Percentiles rank a stretch among this genome's conserved stretches.
These are phyloP conservation scores for Fusarium camptoceras DNA, from an alignment of 2,329 filamentous ascomycete species.

Conservation along the genomic window DNA sequence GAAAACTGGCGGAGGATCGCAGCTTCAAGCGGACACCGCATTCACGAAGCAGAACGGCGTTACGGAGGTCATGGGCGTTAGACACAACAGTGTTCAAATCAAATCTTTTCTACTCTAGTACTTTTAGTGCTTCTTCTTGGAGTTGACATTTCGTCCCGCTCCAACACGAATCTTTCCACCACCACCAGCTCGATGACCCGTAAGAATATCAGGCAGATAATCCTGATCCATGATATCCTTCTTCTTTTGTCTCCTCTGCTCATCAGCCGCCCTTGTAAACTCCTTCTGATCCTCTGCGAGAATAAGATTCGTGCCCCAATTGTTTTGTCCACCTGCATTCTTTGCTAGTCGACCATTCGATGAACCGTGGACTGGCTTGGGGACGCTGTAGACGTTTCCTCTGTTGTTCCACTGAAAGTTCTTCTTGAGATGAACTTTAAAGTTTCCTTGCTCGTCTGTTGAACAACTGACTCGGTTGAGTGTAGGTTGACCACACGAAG, in stretches of 20 bases:
- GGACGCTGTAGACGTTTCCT: slow-evolving; percentile 91
- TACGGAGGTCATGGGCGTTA: slow-evolving; percentile 39
- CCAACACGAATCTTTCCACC: slow-evolving; percentile 82
- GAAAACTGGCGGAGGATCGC: neutral
- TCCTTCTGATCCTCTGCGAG: slow-evolving; percentile 97
- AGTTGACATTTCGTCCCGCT: slow-evolving; percentile 88
- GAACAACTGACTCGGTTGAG: slow-evolving; percentile 87
- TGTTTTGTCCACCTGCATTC: slow-evolving; percentile 81
- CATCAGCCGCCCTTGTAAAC: slow-evolving; percentile 73
- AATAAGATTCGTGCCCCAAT: slow-evolving; percentile 87
- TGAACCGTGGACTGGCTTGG: slow-evolving; percentile 86
- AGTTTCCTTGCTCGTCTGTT: slow-evolving; percentile 82
- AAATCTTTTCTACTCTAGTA: slow-evolving; percentile 13
- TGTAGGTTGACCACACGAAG: slow-evolving; percentile 87
- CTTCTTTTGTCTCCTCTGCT: slow-evolving; percentile 74
- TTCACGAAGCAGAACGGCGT: slow-evolving; percentile 19
- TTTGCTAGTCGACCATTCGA: slow-evolving; percentile 79
- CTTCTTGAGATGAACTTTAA: slow-evolving; percentile 87
- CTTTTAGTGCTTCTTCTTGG: slow-evolving; percentile 69
- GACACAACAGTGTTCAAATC: slow-evolving; percentile 34
- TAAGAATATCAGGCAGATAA: slow-evolving; percentile 86
- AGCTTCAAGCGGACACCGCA: neutral
- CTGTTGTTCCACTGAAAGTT: slow-evolving; percentile 97
- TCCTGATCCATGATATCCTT: slow-evolving; percentile 95
- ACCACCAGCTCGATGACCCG: slow-evolving; percentile 75